These are phyloP conservation scores for Lasiodiplodia gonubiensis DNA, from an alignment of 2,329 filamentous ascomycete species.

Conservation along the genomic window DNA sequence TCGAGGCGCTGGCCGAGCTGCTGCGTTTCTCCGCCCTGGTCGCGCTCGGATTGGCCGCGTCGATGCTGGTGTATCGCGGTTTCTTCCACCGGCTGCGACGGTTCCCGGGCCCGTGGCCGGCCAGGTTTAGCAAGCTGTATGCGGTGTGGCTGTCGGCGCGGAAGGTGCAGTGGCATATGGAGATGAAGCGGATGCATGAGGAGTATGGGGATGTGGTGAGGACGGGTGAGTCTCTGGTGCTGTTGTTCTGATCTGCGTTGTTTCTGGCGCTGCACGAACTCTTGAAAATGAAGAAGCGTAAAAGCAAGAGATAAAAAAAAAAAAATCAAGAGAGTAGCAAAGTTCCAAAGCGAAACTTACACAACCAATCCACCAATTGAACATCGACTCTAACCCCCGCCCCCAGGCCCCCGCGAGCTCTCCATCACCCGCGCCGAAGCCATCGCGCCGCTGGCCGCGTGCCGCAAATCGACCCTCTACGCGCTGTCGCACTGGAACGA, in stretches of 20 bases:
- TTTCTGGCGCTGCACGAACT: not conserved
- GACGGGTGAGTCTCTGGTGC: slow-evolving; percentile 36
- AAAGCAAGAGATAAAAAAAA: not conserved
- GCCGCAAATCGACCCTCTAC: slow-evolving; percentile 19
- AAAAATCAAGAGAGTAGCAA: not conserved
- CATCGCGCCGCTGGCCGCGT: not conserved
- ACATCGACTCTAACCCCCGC: slow-evolving; percentile 35
- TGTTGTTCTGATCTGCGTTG: not conserved
- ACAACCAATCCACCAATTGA: not conserved
- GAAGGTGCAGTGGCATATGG: slow-evolving; percentile 16
- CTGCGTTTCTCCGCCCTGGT: not conserved
- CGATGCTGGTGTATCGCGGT: slow-evolving; percentile 38
- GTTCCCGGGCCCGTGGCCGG: slow-evolving; percentile 44
- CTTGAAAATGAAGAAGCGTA: not conserved
- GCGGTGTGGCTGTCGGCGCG: not conserved
- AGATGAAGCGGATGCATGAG: slow-evolving; percentile 20
- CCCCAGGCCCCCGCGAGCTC: slow-evolving; percentile 29
- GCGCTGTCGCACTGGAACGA: slow-evolving; percentile 29
- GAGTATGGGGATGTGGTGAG: slow-evolving; percentile 28
- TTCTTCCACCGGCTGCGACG: slow-evolving; percentile 43
- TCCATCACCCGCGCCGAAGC: slow-evolving; percentile 9
- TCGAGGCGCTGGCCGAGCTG: not conserved
- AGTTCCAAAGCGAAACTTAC: not conserved
- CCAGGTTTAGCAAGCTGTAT: slow-evolving; percentile 39
- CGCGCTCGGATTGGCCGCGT: not conserved